Evolutionary conservation across 2,329 filamentous ascomycete genomes (phyloP), one percentile per base, ranked within the genome.

Genomic region (Elsinoe necatrix): DNA sequence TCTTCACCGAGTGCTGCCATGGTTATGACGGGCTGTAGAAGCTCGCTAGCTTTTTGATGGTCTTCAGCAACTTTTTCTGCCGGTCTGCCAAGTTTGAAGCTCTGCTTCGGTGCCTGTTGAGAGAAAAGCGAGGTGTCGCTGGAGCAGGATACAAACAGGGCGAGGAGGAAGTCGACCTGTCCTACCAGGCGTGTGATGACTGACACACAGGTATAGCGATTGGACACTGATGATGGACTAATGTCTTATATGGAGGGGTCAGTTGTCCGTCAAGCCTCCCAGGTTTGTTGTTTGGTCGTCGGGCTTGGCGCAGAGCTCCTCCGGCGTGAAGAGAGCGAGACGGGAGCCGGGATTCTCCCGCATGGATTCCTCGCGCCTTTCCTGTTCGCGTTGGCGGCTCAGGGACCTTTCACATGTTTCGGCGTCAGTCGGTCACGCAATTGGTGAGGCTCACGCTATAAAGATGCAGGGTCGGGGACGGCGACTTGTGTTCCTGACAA

Each of bases 1-100:
- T 98, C 91, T 74, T 98, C 93, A 69, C 93, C 92, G 67, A 98
- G 84, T 68, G 92, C 84, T 70, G 93, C 87, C 93, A 97, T 98
- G 47, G 50, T 65, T 27, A 29, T 20, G 34, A 31, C 27, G 23
- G 21, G 29, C 20, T 47, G n/a, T 25, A 4, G 27, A 3, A 25
- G 39, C 16, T 34, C 42, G 18, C 7, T n/a, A 35, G 29, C 50
- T 34, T 9, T 54, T 7, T 39, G 11, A 3, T 6, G 21, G 16
- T 14, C 1, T 41, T 7, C 34, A 14, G 23, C 41, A 45, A 45
- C 41, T 45, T 45, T 45, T 45, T 45, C 18, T 37, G 41, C 34
- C 34, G 29, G 48, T 25, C 34, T 39, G 29, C 29, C 48, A 35
- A 52, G 34, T 35, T 52, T 25, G 48, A 52, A 52, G 48, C 48